phyloP scores from a whole-genome alignment of 768 basidiomycete genomes.

The Clitopilus passeckerianus region DNA sequence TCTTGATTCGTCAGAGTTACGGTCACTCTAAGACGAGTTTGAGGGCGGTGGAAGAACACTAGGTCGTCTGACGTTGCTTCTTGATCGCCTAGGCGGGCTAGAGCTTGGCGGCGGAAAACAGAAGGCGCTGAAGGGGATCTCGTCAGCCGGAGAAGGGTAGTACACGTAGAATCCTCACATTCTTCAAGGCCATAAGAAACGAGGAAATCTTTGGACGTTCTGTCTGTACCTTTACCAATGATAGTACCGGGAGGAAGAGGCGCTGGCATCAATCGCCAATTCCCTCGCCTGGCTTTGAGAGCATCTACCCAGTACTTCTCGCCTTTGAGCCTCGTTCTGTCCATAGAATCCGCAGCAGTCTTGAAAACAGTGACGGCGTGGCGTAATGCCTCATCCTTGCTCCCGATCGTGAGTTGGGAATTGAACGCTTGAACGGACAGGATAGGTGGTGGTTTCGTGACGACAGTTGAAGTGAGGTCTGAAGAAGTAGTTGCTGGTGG shows the following conservation, averaged over 20 bases:
- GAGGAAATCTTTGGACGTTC: constrained; percentile 76
- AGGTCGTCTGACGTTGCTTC: constrained; percentile 38
- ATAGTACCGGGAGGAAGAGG: constrained; percentile 69
- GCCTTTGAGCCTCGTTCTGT: constrained; percentile 51
- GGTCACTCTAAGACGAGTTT: constrained; percentile 58
- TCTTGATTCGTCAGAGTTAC: constrained; percentile 29
- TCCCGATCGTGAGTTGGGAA: constrained; percentile 65
- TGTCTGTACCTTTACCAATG: constrained; percentile 73
- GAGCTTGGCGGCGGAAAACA: constrained; percentile 59
- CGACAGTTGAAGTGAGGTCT: constrained; percentile 54
- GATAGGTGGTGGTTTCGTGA: constrained; percentile 63
- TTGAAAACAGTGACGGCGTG: constrained; percentile 72
- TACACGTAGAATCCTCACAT: constrained; percentile 34
- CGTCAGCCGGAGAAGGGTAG: constrained; percentile 1
- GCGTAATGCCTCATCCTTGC: constrained; percentile 76
- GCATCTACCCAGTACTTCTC: constrained; percentile 84
- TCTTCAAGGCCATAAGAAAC: constrained; percentile 80
- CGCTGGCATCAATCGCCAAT: constrained; percentile 79
- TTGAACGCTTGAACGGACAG: constrained; percentile 68
- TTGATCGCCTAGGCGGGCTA: constrained; percentile 60
- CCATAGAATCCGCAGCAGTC: constrained; percentile 63
- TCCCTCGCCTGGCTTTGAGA: constrained; percentile 65
- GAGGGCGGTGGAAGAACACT: constrained; percentile 61
- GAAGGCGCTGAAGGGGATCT: constrained; percentile 45
- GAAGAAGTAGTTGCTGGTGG: constrained; percentile 9